Evolutionary conservation across 352 stramenopile species (phyloP).

Genomic region (Globisporangium paddicum): DNA sequence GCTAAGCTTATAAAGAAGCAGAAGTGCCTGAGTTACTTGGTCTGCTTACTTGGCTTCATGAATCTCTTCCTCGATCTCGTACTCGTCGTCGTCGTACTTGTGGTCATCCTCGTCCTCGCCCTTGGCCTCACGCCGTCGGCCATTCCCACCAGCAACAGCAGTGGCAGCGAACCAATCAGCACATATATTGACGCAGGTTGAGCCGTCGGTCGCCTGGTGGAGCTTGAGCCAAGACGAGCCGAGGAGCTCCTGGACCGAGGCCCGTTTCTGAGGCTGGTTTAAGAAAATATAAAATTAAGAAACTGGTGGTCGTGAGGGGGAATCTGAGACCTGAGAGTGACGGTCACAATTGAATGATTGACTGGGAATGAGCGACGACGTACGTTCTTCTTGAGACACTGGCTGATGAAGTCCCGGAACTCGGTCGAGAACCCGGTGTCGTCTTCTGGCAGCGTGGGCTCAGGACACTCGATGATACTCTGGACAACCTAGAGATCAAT

Average conservation of each 20-base stretch:
- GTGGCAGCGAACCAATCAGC: constrained; percentile 27
- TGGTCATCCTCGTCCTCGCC: constrained; percentile 15
- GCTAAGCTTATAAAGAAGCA: background rate
- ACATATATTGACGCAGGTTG: constrained; percentile 23
- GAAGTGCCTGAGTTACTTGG: background rate
- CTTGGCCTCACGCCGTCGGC: background rate
- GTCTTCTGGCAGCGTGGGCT: constrained; percentile 36
- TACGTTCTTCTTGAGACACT: constrained; percentile 70
- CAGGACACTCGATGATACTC: constrained; percentile 61
- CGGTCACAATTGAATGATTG: background rate
- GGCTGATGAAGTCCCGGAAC: constrained; percentile 52
- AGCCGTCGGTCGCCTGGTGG: constrained; percentile 37
- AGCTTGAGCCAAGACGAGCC: constrained; percentile 45
- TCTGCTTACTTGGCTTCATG: constrained; percentile 14
- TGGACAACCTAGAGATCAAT: constrained; percentile 45
- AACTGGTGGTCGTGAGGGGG: background rate
- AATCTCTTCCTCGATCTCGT: constrained; percentile 51
- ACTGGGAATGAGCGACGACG: background rate
- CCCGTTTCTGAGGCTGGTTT: constrained; percentile 47
- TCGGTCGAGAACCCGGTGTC: constrained; percentile 20
- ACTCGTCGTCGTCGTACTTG: constrained; percentile 35
- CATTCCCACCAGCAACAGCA: constrained; percentile 4
- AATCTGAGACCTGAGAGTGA: background rate
- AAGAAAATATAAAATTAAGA: background rate
- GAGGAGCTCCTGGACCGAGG: constrained; percentile 54